Conservation (phyloP, 2,329 filamentous ascomycete genomes). For the Alternaria rosae region DNA sequence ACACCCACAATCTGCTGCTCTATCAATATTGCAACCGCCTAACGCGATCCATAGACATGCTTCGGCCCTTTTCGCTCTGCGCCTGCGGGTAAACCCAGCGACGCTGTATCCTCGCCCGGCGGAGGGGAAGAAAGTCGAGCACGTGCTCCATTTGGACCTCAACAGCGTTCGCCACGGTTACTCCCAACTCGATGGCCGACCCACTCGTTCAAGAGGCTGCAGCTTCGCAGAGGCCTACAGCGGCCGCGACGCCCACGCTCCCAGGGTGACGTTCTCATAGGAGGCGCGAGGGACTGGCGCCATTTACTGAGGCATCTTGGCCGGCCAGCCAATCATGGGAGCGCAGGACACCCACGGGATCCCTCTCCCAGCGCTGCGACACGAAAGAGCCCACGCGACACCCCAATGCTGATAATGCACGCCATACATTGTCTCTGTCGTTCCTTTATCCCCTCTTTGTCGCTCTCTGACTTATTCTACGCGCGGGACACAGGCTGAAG, state of each 20-base stretch:
- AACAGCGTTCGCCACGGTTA: conserved; percentile 7
- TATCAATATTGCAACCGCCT: background rate
- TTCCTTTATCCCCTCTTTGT: conserved; percentile 18
- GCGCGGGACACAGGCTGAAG: conserved; percentile 16
- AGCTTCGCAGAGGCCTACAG: conserved; percentile 16
- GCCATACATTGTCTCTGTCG: conserved; percentile 14
- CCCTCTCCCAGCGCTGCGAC: conserved; percentile 27
- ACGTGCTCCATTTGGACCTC: conserved; percentile 22
- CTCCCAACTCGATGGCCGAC: background rate
- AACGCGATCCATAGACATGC: background rate
- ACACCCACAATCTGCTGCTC: background rate
- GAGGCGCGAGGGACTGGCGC: conserved; percentile 25
- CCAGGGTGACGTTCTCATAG: conserved; percentile 34
- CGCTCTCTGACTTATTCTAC: conserved; percentile 5
- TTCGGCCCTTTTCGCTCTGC: background rate
- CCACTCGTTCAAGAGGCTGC: conserved; percentile 26
- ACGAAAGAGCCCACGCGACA: conserved; percentile 42
- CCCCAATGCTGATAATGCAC: conserved; percentile 31
- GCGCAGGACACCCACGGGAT: conserved; percentile 25
- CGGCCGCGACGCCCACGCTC: conserved; percentile 33
- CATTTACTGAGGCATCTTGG: conserved; percentile 3
- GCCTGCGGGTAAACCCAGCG: background rate
- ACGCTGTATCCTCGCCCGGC: background rate
- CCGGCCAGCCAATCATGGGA: conserved; percentile 29
- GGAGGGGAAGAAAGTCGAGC: conserved; percentile 11